Evolutionary conservation across 2,329 filamentous ascomycete genomes (phyloP).

Genomic region (Beauveria medogensis): DNA sequence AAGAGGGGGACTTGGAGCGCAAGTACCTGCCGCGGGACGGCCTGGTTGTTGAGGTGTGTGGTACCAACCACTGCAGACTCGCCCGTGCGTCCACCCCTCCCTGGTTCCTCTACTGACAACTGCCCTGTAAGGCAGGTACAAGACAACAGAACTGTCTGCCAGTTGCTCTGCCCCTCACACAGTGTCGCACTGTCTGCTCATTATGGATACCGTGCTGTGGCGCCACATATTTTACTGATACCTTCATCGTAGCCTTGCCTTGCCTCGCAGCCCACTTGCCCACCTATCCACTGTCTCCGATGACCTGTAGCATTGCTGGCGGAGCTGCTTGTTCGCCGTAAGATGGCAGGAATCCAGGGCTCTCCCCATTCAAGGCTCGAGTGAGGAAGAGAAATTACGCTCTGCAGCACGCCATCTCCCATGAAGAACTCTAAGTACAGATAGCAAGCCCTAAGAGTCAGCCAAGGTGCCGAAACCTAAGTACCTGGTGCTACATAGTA

Average conservation of each 20-base stretch:
- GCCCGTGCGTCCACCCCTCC: neutral
- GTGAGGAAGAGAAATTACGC: neutral
- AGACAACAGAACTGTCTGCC: neutral
- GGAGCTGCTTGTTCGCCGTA: neutral
- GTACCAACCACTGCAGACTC: neutral
- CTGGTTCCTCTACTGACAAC: neutral
- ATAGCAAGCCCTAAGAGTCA: no score
- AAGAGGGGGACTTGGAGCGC: neutral
- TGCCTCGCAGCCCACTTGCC: conserved; percentile 3
- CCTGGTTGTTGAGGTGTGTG: no score
- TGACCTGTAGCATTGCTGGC: conserved; percentile 6
- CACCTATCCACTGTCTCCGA: neutral
- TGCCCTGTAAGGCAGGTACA: conserved; percentile 10
- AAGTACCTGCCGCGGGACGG: neutral
- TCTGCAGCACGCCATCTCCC: neutral
- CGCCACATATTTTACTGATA: neutral
- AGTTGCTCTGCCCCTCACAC: neutral
- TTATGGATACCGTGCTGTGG: neutral
- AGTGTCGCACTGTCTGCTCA: no score
- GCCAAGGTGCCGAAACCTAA: neutral
- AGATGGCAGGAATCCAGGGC: neutral
- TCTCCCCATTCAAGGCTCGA: neutral
- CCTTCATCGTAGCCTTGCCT: conserved; percentile 1
- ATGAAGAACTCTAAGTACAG: neutral
- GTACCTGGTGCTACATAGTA: neutral